phyloP scores from a whole-genome alignment of 176 grass and related monocot species.

The Rhynchospora tenuis region DNA sequence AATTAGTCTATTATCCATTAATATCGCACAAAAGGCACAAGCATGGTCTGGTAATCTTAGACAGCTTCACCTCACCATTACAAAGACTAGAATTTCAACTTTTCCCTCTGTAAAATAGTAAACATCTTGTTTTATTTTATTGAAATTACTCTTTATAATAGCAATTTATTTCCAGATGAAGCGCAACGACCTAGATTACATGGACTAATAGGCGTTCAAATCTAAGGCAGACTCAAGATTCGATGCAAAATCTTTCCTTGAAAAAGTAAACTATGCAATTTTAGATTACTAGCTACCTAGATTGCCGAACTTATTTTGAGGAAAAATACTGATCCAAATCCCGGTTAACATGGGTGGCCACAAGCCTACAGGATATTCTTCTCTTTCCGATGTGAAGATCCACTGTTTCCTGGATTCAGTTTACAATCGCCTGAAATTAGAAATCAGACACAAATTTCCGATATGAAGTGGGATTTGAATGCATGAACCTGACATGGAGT shows the following conservation, averaged over 20 bases:
- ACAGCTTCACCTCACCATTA: neutral
- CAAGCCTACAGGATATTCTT: neutral
- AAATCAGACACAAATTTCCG: neutral
- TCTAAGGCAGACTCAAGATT: neutral
- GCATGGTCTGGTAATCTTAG: neutral
- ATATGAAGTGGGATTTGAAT: neutral
- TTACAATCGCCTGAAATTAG: neutral
- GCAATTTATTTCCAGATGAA: neutral
- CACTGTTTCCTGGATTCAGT: neutral
- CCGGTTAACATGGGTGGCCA: neutral
- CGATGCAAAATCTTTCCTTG: constrained; percentile 20
- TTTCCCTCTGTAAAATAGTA: neutral
- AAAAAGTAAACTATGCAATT: constrained; percentile 15
- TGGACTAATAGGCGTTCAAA: neutral
- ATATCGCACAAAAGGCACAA: neutral
- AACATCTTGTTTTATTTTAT: neutral
- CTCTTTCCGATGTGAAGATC: neutral
- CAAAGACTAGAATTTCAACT: too few species aligned
- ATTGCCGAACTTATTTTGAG: constrained; percentile 9
- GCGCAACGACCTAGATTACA: neutral
- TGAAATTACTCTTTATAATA: neutral
- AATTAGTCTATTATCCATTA: neutral
- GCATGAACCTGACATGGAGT: neutral
- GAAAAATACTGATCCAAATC: neutral
- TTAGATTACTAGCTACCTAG: neutral